phyloP scores from a whole-genome alignment of 2,329 filamentous ascomycete species.

The Exutisphaerella laricina region DNA sequence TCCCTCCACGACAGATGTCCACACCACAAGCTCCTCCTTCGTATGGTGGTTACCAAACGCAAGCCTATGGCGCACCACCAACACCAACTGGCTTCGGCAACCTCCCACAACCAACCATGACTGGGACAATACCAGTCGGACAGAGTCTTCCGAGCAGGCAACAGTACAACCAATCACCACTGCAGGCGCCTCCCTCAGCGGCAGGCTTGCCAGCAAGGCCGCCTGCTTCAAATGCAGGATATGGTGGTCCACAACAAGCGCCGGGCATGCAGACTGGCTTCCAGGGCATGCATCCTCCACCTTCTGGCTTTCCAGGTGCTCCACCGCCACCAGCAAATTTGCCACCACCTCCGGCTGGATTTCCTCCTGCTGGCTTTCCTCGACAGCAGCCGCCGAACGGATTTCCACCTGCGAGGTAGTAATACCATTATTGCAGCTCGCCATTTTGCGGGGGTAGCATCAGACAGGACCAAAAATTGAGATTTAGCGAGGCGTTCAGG shows the following conservation, averaged over 20 bases:
- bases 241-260: slow-evolving; percentile 58
- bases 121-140: slow-evolving; percentile 14
- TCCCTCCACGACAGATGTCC: slow-evolving; percentile 29
- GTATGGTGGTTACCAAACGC: slow-evolving; percentile 3
- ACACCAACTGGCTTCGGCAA: slow-evolving; percentile 15
- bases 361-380: slow-evolving; percentile 26
- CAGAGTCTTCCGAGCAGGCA: slow-evolving; percentile 15
- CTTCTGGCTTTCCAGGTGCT: slow-evolving; percentile 34
- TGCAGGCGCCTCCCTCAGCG: slow-evolving; percentile 55
- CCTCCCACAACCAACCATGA: slow-evolving; percentile 14
- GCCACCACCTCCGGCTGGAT: slow-evolving; percentile 30
- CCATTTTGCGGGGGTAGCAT: background rate
- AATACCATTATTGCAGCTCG: background rate
- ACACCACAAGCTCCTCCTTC: slow-evolving; percentile 10
- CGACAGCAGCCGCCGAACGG: slow-evolving; percentile 46
- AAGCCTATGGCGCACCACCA: slow-evolving; percentile 15
- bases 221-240: slow-evolving; percentile 62
- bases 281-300: slow-evolving; percentile 33
- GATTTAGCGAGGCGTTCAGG: background rate
- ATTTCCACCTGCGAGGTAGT: slow-evolving; percentile 34
- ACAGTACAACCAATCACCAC: slow-evolving; percentile 39
- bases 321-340: slow-evolving; percentile 41
- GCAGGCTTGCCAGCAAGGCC: slow-evolving; percentile 62
- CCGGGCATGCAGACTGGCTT: slow-evolving; percentile 31
- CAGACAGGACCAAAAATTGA: background rate